Percentiles rank a stretch among this genome's conserved stretches.
phyloP scores from a whole-genome alignment of 1,284 basidiomycete genomes.

The Rhodofomes roseus region DNA sequence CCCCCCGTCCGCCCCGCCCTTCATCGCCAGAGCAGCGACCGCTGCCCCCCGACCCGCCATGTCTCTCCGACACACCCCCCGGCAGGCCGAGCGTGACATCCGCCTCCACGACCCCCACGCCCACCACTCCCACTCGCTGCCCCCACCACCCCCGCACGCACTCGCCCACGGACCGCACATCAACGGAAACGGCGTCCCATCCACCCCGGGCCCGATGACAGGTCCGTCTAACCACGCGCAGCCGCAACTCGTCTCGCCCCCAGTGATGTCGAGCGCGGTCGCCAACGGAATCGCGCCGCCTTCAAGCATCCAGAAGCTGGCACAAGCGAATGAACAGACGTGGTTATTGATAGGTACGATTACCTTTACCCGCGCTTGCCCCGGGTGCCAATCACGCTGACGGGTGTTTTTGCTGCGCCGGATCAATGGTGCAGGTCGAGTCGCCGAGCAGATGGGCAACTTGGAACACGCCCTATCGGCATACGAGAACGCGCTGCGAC shows the following conservation, averaged over 20 bases:
- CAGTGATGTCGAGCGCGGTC: slow-evolving; percentile 37
- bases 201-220: slow-evolving; percentile 40
- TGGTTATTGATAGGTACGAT: slow-evolving; percentile 85
- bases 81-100: slow-evolving; percentile 57
- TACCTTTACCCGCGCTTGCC: slow-evolving; percentile 8
- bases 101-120: slow-evolving; percentile 57
- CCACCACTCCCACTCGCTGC: slow-evolving; percentile 42
- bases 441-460: slow-evolving; percentile 90
- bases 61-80: slow-evolving; percentile 60
- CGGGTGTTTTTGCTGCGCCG: slow-evolving; percentile 9
- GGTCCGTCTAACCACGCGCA: slow-evolving; percentile 32
- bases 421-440: slow-evolving; percentile 57
- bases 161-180: slow-evolving; percentile 42
- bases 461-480: slow-evolving; percentile 85
- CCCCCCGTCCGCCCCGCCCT: slow-evolving; percentile 28
- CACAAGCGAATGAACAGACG: slow-evolving; percentile 85
- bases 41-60: slow-evolving; percentile 35
- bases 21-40: slow-evolving; percentile 18
- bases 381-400: slow-evolving; percentile 17
- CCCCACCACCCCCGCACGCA: slow-evolving; percentile 32
- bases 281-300: slow-evolving; percentile 39
- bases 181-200: slow-evolving; percentile 45
- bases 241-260: slow-evolving; percentile 42
- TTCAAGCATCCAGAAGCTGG: slow-evolving; percentile 68
- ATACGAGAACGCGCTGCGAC: slow-evolving; percentile 89